Conservation (phyloP, 2,329 filamentous ascomycete species). For the Talaromyces sp. region DNA sequence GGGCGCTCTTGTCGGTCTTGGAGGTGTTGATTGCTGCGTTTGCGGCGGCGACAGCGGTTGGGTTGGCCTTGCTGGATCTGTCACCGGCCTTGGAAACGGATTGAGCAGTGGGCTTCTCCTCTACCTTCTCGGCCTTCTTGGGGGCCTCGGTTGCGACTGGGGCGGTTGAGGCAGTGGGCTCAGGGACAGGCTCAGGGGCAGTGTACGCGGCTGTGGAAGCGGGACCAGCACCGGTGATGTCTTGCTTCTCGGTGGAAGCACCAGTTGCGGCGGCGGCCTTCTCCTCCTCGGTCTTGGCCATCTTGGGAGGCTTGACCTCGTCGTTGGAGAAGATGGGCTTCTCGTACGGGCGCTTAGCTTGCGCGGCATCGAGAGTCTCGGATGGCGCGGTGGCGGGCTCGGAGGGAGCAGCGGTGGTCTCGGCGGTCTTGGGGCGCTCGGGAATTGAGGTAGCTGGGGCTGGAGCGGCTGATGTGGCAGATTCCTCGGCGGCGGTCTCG, state of each 20-base stretch:
- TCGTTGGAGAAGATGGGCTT: conserved; percentile 34
- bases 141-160: conserved; percentile 7
- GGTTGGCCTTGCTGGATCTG: conserved; percentile 17
- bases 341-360: conserved; percentile 42
- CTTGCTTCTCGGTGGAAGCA: conserved; percentile 22
- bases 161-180: neutral
- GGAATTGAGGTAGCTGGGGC: conserved; percentile 6
- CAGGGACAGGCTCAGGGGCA: conserved; percentile 22
- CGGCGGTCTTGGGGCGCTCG: conserved; percentile 16
- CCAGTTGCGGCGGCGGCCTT: conserved; percentile 20
- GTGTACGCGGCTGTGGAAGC: conserved; percentile 25
- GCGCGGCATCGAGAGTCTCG: conserved; percentile 24
- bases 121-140: conserved; percentile 17
- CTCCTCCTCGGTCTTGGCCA: conserved; percentile 38
- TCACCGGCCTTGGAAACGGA: conserved; percentile 2
- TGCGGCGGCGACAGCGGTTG: conserved; percentile 23
- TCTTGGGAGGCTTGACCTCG: conserved; percentile 40
- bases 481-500: conserved; percentile 21
- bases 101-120: conserved; percentile 4
- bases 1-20: conserved; percentile 23
- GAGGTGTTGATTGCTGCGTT: conserved; percentile 22
- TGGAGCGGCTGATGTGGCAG: conserved; percentile 20
- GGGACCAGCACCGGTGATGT: conserved; percentile 23
- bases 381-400: conserved; percentile 6
- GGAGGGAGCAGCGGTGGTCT: conserved; percentile 1